A percentile compares a stretch with the other conserved stretches of the same genome.
These are phyloP conservation scores for Glaciozyma antarctica DNA, from an alignment of 768 basidiomycete genomes.

Conservation along the genomic window DNA sequence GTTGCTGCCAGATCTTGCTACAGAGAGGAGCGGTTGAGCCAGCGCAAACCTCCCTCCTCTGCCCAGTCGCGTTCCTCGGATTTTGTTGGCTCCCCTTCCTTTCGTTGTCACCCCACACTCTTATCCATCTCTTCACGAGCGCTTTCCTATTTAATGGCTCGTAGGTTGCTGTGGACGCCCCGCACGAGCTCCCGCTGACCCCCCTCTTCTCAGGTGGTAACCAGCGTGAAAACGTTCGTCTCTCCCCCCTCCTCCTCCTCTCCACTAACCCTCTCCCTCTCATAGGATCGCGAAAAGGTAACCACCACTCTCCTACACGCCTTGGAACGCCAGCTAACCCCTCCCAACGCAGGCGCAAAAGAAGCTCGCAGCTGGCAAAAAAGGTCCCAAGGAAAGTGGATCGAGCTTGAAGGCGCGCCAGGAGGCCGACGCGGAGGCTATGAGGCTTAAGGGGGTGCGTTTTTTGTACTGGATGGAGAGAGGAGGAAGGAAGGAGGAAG, in stretches of 20 bases:
- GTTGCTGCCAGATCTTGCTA: too few relatives aligned
- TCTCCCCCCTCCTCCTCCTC: background rate
- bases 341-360: conserved; percentile 7
- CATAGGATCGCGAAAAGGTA: conserved; percentile 11
- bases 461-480: background rate
- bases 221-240: conserved; percentile 19
- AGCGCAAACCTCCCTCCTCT: background rate
- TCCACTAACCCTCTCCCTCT: too few relatives aligned
- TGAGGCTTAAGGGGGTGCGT: conserved; percentile 16
- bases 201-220: conserved; percentile 12
- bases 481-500: background rate
- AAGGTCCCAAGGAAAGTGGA: conserved; percentile 4
- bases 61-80: too few relatives aligned
- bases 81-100: background rate
- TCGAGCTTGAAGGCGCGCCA: background rate
- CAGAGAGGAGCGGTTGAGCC: too few relatives aligned
- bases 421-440: conserved; percentile 17
- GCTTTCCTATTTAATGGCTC: background rate
- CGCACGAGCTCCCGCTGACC: background rate
- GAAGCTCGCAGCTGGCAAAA: conserved; percentile 15
- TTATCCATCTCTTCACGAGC: background rate
- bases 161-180: too few relatives aligned
- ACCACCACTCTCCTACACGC: background rate
- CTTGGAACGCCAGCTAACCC: background rate
- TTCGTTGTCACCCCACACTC: background rate